Conservation (phyloP, 306 rosid species). For the Arachis stenosperma region DNA sequence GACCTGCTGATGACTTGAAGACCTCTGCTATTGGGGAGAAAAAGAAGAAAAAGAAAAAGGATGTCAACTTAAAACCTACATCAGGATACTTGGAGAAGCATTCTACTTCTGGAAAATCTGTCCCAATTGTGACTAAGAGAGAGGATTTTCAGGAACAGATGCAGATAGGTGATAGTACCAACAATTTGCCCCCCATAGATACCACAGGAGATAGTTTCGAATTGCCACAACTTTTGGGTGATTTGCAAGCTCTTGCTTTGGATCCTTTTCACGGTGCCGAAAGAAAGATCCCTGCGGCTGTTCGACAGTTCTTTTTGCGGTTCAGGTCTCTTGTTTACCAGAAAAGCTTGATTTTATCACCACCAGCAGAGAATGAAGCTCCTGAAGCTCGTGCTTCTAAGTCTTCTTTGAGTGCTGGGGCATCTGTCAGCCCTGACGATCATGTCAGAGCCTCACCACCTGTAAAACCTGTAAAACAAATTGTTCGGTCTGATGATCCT, state of each 20-base stretch:
- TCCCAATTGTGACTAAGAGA: slow-evolving; percentile 46
- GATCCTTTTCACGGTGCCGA: slow-evolving; percentile 79
- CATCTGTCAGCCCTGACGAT: slow-evolving; percentile 52
- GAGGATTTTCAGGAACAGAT: slow-evolving; percentile 49
- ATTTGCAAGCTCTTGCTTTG: slow-evolving; percentile 84
- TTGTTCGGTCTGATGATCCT: slow-evolving; percentile 70
- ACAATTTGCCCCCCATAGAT: slow-evolving; percentile 37
- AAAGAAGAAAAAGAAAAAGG: slow-evolving; percentile 61
- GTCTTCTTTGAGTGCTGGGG: slow-evolving; percentile 40
- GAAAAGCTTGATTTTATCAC: slow-evolving; percentile 74
- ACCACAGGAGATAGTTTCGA: slow-evolving; percentile 48
- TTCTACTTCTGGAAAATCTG: slow-evolving; percentile 48
- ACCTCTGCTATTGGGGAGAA: slow-evolving; percentile 52
- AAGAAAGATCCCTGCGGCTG: slow-evolving; percentile 57
- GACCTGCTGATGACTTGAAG: slow-evolving; percentile 54
- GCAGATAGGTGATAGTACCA: slow-evolving; percentile 42
- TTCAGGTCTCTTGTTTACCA: slow-evolving; percentile 86
- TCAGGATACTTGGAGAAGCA: slow-evolving; percentile 50
- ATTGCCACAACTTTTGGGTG: slow-evolving; percentile 65
- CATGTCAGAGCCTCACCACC: slow-evolving; percentile 52
- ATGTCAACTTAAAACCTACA: slow-evolving; percentile 41
- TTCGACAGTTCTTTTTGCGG: slow-evolving; percentile 65
- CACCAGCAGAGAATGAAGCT: slow-evolving; percentile 61
- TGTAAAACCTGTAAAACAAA: slow-evolving; percentile 63
- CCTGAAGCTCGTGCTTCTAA: slow-evolving; percentile 50